Base-by-base conservation (phyloP, 192 early-diverging fungal species). In the Podila epicladia region DNA sequence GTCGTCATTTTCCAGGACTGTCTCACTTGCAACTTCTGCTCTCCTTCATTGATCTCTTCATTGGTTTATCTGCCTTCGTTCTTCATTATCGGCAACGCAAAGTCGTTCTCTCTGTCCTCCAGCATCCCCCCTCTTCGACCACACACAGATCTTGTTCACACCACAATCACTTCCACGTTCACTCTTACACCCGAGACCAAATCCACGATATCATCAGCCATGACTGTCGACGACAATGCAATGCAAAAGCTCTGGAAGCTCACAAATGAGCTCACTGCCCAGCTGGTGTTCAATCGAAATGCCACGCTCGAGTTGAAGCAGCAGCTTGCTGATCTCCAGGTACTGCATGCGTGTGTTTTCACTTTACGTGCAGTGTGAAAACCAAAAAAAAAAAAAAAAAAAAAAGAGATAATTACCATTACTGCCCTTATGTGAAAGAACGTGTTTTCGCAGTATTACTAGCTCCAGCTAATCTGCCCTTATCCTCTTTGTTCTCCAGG, bases 201-300 rank as follows among this genome's bases (percentile, higher is more conserved):
- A n/a, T 51, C 15, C 50, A 29, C 29, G 3, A 29, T 3, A 29
- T 29, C 29, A 29, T 29, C 29, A 29, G 29, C 29, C 68, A 76
- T 71, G 65, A 82, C 73, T 64, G 80, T 83, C 50, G 86, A 87
- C 37, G 86, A 87, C 57, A 73, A 74, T 35, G 69, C 77, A 17
- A 72, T 83, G 59, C 86, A 87, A 64, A 82, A 74, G 62, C 69
- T 87, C 35, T 83, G 82, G 71, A 85, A 85, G 62, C 68, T 85
- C 17, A 83, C 86, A 33, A 87, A 83, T 58, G 86, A 87, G 64
- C 73, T 87, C 32, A 72, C 79, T 17, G 71, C 78, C 37, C 84
- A 85, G 66, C 80, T 78, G 49, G 82, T 83, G 41, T 74, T 73
- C 17, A 87, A 87, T 51, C 75, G 83, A 15, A 80, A 83, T 26